These are phyloP conservation scores for Calonectria montana DNA, from an alignment of 2,329 filamentous ascomycete species.

Conservation along the genomic window DNA sequence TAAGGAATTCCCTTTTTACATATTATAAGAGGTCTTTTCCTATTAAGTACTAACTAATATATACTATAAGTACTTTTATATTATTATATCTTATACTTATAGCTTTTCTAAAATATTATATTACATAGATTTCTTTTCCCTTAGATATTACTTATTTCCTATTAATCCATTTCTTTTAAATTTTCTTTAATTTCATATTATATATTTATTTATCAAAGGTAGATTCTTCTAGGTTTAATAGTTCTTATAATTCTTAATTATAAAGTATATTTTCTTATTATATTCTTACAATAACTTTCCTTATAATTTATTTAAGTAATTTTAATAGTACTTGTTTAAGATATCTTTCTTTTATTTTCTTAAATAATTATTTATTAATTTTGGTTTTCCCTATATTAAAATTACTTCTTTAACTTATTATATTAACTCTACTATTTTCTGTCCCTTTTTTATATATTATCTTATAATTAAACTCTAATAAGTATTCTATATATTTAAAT, in stretches of 20 bases:
- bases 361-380: constrained; percentile 24
- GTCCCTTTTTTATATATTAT: constrained; percentile 30
- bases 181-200: too few species aligned
- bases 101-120: too few species aligned
- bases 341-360: neutral
- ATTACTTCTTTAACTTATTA: constrained; percentile 12
- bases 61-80: too few species aligned
- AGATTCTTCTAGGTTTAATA: neutral
- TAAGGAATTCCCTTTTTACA: too few species aligned
- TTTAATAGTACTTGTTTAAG: neutral
- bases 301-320: neutral
- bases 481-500: constrained; percentile 31
- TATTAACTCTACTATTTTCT: constrained; percentile 23
- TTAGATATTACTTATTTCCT: too few species aligned
- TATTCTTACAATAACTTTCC: neutral
- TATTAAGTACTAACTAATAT: too few species aligned
- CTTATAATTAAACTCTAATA: constrained; percentile 31
- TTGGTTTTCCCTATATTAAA: constrained; percentile 15
- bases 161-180: too few species aligned
- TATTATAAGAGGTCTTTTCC: too few species aligned
- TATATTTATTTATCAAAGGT: too few species aligned
- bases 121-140: too few species aligned
- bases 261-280: neutral
- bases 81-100: too few species aligned
- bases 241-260: neutral